Evolutionary conservation across 2,329 filamentous ascomycete species (phyloP).

Genomic region (Hymenoscyphus albidus): DNA sequence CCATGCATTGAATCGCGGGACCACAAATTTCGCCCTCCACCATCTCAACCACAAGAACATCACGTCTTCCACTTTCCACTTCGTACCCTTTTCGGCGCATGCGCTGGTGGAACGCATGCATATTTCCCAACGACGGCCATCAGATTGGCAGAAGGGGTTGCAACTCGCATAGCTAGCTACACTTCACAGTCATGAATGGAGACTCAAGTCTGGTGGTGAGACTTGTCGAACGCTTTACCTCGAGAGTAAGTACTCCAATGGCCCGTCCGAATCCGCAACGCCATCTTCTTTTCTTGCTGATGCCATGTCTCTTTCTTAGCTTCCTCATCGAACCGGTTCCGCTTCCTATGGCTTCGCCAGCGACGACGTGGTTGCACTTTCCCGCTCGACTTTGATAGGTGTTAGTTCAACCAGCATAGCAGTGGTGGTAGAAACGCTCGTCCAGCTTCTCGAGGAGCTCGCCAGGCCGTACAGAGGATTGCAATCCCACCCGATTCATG

Average conservation of each 20-base stretch:
- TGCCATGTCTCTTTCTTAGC: conserved; percentile 38
- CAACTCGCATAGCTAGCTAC: conserved; percentile 4
- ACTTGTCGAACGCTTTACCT: conserved; percentile 59
- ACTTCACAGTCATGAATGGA: conserved; percentile 48
- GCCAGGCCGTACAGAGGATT: conserved; percentile 50
- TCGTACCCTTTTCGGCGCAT: conserved; percentile 4
- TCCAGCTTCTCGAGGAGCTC: conserved; percentile 57
- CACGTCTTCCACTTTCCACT: not conserved
- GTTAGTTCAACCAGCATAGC: conserved; percentile 53
- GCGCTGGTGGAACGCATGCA: conserved; percentile 25
- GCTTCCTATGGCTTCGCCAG: conserved; percentile 52
- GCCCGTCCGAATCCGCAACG: not conserved
- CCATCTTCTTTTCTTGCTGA: conserved; percentile 13
- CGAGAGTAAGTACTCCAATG: conserved; percentile 46
- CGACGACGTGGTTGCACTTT: conserved; percentile 59
- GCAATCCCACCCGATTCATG: conserved; percentile 52
- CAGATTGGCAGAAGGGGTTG: conserved; percentile 1
- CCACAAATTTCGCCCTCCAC: conserved; percentile 2
- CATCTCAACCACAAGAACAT: not conserved
- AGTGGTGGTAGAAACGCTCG: conserved; percentile 53
- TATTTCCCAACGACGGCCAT: conserved; percentile 3
- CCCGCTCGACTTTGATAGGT: conserved; percentile 57
- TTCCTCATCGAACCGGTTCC: conserved; percentile 60
- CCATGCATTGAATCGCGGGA: conserved; percentile 1
- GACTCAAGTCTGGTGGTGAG: conserved; percentile 57